Base-by-base conservation (phyloP, 129 eudicot species). In the Flaveria robusta region DNA sequence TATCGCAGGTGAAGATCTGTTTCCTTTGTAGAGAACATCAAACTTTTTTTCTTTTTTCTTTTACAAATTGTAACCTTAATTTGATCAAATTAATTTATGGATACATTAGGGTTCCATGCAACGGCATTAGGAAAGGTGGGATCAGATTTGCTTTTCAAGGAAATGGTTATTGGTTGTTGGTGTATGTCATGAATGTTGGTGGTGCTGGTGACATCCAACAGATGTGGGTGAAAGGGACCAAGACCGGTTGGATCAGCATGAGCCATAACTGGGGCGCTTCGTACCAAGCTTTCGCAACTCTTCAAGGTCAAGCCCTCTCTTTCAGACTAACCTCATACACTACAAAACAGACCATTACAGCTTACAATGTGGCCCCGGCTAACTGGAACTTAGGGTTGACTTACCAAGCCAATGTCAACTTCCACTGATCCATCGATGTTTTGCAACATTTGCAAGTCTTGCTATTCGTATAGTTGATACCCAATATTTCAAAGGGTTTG, bases 251-350 rank as follows among this genome's bases (percentile, higher is more conserved):
- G 98, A 74, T 90, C 2, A 81, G 75, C 72, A 92, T 92, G 98
- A 88, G 90, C 88, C 96, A 88, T 58, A 92, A 92, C 27, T 92
- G 98, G 98, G 98, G 98, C 5, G 93, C 91, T 51, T 85, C 96
- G 3, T 92, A 89, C 82, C 96, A 92, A 68, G 96, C 96, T 0
- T 89, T 89, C 46, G 85, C 91, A 1, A 77, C 87, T 12, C 87
- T 92, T 5, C 64, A 81, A 16, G 97, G 96, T n/a, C 96, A 92
- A 59, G 66, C 89, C 22, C 89, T 92, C 23, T 89, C 96, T 24
- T 92, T 92, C 78, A 83, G 84, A 81, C 42, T 89, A 37, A 84
- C 89, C 54, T 87, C 92, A 15, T 81, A 84, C 81, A 77, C 88
- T 31, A 50, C 92, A 16, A 81, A 83, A 49, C 85, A 92, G 69